Base-by-base conservation (phyloP, 2,329 filamentous ascomycete species). In the Dothideomycetes sp. region DNA sequence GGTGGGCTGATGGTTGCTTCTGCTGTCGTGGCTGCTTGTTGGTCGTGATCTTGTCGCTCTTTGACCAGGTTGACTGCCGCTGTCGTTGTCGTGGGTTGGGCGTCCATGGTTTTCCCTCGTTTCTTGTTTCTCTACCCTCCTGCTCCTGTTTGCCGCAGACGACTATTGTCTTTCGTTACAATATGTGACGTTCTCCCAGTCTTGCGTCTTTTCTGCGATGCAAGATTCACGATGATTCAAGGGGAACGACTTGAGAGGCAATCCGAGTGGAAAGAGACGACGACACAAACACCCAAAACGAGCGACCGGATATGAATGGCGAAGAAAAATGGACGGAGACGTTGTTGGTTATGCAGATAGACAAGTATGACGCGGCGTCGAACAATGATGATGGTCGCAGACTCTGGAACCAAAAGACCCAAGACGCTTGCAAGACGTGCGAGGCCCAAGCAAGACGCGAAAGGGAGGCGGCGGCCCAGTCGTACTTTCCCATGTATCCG, bases 71-170 rank as follows among this genome's bases (percentile, higher is more conserved):
- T 8, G 17, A 13, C 7, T 29, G 9, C 7, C n/a, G 36, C 20
- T 7, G 36, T 27, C 22, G 37, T 22, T 15, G 22, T 27, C 9
- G 16, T 12, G 3, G 28, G 12, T 9, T 27, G 20, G 13, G 37
- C 3, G 12, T 32, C 37, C 37, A 40, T 40, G 5, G 4, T 27
- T 40, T 20, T 8, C 27, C 27, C 27, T 29, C 27, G 9, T 29
- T 29, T 25, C 22, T 19, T 16, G 5, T 2, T 25, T n/a, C n/a
- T n/a, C n/a, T n/a, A n/a, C n/a, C n/a, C n/a, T n/a, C n/a, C n/a
- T n/a, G n/a, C n/a, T n/a, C n/a, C n/a, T n/a, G n/a, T n/a, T n/a
- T 12, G 7, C 23, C 12, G 12, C 8, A 25, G 23, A 25, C 23
- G 23, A 25, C 7, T 12, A 8, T 12, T 25, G 12, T 25, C 23